A percentile compares a stretch with the other conserved stretches of the same genome.
phyloP scores from a whole-genome alignment of 1,139 yeast species.

The Dujonia santamariae region DNA sequence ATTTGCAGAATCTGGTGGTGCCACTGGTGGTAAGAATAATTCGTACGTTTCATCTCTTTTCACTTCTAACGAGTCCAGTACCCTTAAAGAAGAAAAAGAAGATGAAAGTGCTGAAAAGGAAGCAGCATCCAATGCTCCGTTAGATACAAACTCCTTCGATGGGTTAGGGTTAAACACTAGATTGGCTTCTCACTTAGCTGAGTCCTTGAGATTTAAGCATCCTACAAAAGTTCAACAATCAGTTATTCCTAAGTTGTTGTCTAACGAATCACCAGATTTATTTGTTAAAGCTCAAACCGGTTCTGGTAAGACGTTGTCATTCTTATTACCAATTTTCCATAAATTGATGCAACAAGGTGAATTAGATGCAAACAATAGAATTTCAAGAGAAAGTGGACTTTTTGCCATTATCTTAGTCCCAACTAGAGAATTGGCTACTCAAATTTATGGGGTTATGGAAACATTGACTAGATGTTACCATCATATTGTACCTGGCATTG shows the following conservation, averaged over 20 bases:
- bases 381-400: slow-evolving; percentile 75
- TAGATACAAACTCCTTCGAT: slow-evolving; percentile 66
- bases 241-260: slow-evolving; percentile 65
- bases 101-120: slow-evolving; percentile 15
- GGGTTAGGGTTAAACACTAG: slow-evolving; percentile 66
- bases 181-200: slow-evolving; percentile 54
- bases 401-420: slow-evolving; percentile 89
- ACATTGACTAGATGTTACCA: slow-evolving; percentile 70
- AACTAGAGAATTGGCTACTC: slow-evolving; percentile 92
- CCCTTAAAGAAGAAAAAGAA: slow-evolving; percentile 5
- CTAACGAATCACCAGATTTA: slow-evolving; percentile 52
- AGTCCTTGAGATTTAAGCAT: slow-evolving; percentile 54
- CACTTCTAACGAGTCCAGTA: slow-evolving; percentile 59
- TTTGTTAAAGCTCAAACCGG: slow-evolving; percentile 96
- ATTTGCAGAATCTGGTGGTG: slow-evolving; percentile 43
- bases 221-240: slow-evolving; percentile 88
- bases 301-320: slow-evolving; percentile 89
- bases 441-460: slow-evolving; percentile 79
- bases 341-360: slow-evolving; percentile 54
- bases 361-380: slow-evolving; percentile 22
- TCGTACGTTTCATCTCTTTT: slow-evolving; percentile 83
- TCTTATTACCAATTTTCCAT: slow-evolving; percentile 77
- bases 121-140: slow-evolving; percentile 82
- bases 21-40: slow-evolving; percentile 48
- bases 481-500: slow-evolving; percentile 85